Percentiles rank a stretch among this genome's conserved stretches.
These are phyloP conservation scores for Candida mesenterica DNA, from an alignment of 1,139 yeast species.

Conservation along the genomic window DNA sequence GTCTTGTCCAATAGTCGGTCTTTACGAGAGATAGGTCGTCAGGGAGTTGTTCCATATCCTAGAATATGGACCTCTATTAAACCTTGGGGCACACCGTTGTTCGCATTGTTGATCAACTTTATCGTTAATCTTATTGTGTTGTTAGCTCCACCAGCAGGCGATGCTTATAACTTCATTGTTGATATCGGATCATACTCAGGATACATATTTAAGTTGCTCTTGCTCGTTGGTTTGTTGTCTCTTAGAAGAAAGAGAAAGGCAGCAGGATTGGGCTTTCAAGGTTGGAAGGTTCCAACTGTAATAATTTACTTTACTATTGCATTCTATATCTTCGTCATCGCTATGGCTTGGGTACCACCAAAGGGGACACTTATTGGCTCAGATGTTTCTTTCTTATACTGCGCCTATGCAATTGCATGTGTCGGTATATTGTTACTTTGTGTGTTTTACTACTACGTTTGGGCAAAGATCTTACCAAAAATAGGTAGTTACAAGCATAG, in stretches of 20 bases:
- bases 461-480: constrained; percentile 38
- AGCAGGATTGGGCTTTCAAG: constrained; percentile 32
- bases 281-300: constrained; percentile 32
- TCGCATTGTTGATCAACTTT: constrained; percentile 35
- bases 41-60: constrained; percentile 45
- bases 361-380: constrained; percentile 28
- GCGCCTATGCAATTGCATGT: constrained; percentile 26
- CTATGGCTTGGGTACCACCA: constrained; percentile 43
- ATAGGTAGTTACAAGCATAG: constrained; percentile 34
- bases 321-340: constrained; percentile 33
- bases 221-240: constrained; percentile 34
- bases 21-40: constrained; percentile 47
- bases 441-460: constrained; percentile 30
- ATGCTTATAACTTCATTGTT: constrained; percentile 44
- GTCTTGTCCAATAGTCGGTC: constrained; percentile 40
- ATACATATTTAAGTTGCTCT: constrained; percentile 31
- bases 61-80: constrained; percentile 39
- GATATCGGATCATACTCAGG: constrained; percentile 24
- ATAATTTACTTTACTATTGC: constrained; percentile 27
- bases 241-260: constrained; percentile 34
- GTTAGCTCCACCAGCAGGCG: constrained; percentile 46
- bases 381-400: constrained; percentile 34
- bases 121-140: constrained; percentile 37
- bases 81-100: constrained; percentile 43
- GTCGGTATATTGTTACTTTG: constrained; percentile 32